Base-by-base conservation (phyloP, 2,329 filamentous ascomycete species). In the Botrytis deweyae region DNA sequence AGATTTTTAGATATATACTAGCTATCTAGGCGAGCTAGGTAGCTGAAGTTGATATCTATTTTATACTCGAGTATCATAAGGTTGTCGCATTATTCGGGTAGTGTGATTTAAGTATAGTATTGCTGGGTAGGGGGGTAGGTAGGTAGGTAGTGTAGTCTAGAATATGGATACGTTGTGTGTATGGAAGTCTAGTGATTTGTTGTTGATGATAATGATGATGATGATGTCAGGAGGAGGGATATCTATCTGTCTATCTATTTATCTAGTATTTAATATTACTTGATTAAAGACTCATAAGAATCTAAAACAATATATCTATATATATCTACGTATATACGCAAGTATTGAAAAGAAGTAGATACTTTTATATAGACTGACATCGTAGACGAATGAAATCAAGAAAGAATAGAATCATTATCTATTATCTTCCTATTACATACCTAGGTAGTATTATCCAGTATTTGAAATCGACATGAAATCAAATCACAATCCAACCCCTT, bases 321-420 rank as follows among this genome's bases (percentile, higher is more conserved):
- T 29, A 29, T 29, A 29, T 29, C 29, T 29, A 29, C n/a, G n/a
- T 4, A 49, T 10, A 58, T 14, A 55, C 3, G 1, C 16, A 33
- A 18, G 20, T 59, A 36, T 6, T 10, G 3, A 20, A 7, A 38
- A 10, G 25, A 5, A 16, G 0, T 7, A 7, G 6, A 55, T 25
- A 4, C 25, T n/a, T n/a, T 5, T 52, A 1, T 8, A 18, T 18
- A 16, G 0, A 29, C 0, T 7, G 1, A 29, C 8, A 29, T 2
- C 2, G 33, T 55, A 18, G 6, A 55, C n/a, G 1, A 2, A 55
- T n/a, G 7, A 12, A n/a, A 14, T n/a, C 5, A n/a, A 55, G 25
- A n/a, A 55, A 25, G 22, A 25, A 10, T 1, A n/a, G 25, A n/a
- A n/a, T 1, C 20, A 55, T 16, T n/a, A 49, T 49, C 22, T 49